These are phyloP conservation scores for Coemansia javaensis DNA, from an alignment of 192 early-diverging fungal genomes.

Conservation along the genomic window DNA sequence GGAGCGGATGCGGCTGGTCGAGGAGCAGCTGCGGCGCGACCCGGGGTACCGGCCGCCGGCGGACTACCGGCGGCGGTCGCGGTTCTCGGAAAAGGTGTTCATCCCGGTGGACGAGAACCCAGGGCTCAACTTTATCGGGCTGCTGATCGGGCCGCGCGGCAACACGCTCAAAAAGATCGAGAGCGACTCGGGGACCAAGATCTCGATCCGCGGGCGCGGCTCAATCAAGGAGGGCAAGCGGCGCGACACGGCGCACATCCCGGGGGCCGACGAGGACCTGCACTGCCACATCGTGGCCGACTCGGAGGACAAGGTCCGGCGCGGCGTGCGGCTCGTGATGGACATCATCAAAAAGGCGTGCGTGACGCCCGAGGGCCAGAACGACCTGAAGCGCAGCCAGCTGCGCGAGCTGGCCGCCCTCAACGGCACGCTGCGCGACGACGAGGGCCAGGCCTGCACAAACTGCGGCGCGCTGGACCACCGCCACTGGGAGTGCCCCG, in stretches of 20 bases:
- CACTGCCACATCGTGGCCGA: constrained; percentile 92
- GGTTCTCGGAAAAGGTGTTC: constrained; percentile 86
- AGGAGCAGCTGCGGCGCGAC: constrained; percentile 68
- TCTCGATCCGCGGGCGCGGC: constrained; percentile 93
- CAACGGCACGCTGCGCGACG: constrained; percentile 94
- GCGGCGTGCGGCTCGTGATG: constrained; percentile 78
- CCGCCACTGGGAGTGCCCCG: constrained; percentile 87
- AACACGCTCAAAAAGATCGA: constrained; percentile 97
- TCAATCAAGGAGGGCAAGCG: constrained; percentile 93
- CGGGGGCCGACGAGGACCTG: constrained; percentile 71
- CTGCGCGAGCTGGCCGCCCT: constrained; percentile 89
- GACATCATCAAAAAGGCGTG: constrained; percentile 93
- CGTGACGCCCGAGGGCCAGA: constrained; percentile 90
- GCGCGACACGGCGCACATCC: constrained; percentile 58
- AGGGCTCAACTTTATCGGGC: constrained; percentile 96
- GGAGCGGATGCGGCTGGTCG: constrained; percentile 84
- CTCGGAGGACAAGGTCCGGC: constrained; percentile 79
- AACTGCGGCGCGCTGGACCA: constrained; percentile 93
- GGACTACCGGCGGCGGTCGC: constrained; percentile 83
- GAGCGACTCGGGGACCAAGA: constrained; percentile 87
- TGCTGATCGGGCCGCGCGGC: constrained; percentile 94
- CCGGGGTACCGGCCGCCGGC: constrained; percentile 82
- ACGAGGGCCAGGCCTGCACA: constrained; percentile 88
- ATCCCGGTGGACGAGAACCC: constrained; percentile 95
- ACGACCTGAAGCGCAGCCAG: constrained; percentile 92